These are phyloP conservation scores for Exophiala sp. DNA, from an alignment of 2,329 filamentous ascomycete species.

Conservation along the genomic window DNA sequence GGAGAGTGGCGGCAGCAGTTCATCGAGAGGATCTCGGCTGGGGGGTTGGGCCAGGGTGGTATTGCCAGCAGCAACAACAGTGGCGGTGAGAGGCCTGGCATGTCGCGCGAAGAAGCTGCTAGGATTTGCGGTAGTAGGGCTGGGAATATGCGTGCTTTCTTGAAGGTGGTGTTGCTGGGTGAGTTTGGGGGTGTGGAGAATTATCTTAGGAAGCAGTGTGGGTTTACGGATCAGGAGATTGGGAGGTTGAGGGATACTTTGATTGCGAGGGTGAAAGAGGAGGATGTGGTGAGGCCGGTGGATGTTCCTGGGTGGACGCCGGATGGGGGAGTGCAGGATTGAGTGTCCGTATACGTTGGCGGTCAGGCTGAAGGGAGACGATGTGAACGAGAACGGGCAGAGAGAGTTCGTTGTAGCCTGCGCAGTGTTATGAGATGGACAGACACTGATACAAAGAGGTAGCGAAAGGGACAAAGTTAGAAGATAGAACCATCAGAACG, in stretches of 20 bases:
- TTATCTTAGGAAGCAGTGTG: slow-evolving; percentile 25
- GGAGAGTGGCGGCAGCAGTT: slow-evolving; percentile 29
- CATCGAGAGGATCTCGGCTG: slow-evolving; percentile 23
- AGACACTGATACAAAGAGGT: too few species aligned
- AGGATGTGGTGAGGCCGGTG: slow-evolving; percentile 11
- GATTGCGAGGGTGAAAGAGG: slow-evolving; percentile 19
- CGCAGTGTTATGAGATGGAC: too few species aligned
- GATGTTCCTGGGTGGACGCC: slow-evolving; percentile 24
- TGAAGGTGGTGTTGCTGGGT: slow-evolving; percentile 23
- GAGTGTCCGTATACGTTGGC: neutral
- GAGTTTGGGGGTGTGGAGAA: slow-evolving; percentile 26
- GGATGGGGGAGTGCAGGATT: slow-evolving; percentile 24
- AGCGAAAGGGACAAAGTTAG: too few species aligned
- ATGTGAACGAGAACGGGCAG: neutral
- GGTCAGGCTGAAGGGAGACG: neutral
- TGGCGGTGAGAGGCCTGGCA: slow-evolving; percentile 7
- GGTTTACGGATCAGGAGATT: slow-evolving; percentile 24
- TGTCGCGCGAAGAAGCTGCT: slow-evolving; percentile 25
- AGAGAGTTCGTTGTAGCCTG: too few species aligned
- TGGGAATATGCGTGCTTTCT: slow-evolving; percentile 27
- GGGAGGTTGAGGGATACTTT: slow-evolving; percentile 18
- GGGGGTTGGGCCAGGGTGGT: slow-evolving; percentile 17
- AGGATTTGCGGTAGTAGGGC: slow-evolving; percentile 26
- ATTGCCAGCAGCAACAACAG: slow-evolving; percentile 3
- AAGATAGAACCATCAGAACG: too few species aligned